Base-by-base conservation (phyloP, 225 moss, liverwort and hornwort species). In the Marchantia polymorpha region DNA sequence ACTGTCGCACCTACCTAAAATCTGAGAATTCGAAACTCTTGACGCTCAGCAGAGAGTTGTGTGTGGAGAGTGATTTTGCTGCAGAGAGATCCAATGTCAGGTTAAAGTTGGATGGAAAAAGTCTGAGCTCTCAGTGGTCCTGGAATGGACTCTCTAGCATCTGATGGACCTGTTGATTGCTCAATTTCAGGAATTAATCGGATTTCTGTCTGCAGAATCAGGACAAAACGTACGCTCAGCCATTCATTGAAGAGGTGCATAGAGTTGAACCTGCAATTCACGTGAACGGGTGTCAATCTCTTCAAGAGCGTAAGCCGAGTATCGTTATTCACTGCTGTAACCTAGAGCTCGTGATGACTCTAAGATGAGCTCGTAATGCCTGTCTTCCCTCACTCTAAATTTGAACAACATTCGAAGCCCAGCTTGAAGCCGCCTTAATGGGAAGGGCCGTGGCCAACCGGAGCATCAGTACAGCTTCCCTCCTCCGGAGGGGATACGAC, bases 391-490 rank as follows among this genome's bases (percentile, higher is more conserved):
- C 19, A 23, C 26, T 12, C 73, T 52, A n/a, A 7, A 30, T 29
- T 17, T 29, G 30, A 56, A 30, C 75, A 56, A 55, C 56, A 56
- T 23, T 27, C 13, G 58, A 75, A 64, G 63, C 63, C 63, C 64
- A 39, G 22, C n/a, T 76, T 65, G 50, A 54, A 64, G 63, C 77
- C 77, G 77, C 77, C 77, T 50, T 65, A 59, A 77, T 77, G 77
- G 77, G 64, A 49, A 77, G 64, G 64, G 48, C 50, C 50, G 50
- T 17, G n/a, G 49, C 64, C 8, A 64, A 20, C 19, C 26, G 22
- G 26, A 64, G 64, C 50, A 64, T 48, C 31, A 49, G 23, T 5
- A 55, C 12, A 48, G 54, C 74, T 30, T 58, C 60, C 63, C 39
- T 73, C 27, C 25, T 55, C 58, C 65, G 51, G 73, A 77, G 31